Percentiles rank a stretch among this genome's conserved stretches.
phyloP scores from a whole-genome alignment of 805 yeast species.

The Pichia eremophila region DNA sequence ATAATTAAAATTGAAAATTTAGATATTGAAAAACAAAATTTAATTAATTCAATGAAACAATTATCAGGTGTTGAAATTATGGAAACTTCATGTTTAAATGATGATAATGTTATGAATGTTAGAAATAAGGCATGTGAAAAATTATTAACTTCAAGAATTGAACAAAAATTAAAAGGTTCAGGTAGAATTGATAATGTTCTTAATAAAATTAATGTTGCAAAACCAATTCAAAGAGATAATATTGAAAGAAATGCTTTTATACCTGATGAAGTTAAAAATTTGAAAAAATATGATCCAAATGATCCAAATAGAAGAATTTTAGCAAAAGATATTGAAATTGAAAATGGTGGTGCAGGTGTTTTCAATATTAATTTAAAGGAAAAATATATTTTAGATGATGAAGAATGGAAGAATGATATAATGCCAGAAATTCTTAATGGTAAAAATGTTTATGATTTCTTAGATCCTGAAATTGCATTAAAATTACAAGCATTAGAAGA shows the following conservation, averaged over 20 bases:
- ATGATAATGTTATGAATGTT: constrained; percentile 90
- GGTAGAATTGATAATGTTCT: constrained; percentile 81
- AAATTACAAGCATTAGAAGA: constrained; percentile 93
- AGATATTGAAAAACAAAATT: constrained; percentile 60
- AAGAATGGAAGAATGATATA: constrained; percentile 93
- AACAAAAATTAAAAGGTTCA: constrained; percentile 89
- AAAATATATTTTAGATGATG: constrained; percentile 85
- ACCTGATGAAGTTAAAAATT: constrained; percentile 60
- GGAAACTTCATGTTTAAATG: constrained; percentile 88
- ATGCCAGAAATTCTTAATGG: constrained; percentile 98
- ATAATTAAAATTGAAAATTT: constrained; percentile 80
- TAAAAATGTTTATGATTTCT: constrained; percentile 91
- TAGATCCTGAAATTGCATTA: constrained; percentile 90
- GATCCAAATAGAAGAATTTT: constrained; percentile 78
- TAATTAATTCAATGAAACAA: constrained; percentile 55
- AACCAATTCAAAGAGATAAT: constrained; percentile 85
- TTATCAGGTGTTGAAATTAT: constrained; percentile 83
- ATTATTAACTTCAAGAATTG: constrained; percentile 88
- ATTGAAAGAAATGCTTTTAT: constrained; percentile 67
- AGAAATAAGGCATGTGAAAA: constrained; percentile 97
- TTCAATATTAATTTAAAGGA: constrained; percentile 90
- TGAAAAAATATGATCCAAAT: constrained; percentile 61
- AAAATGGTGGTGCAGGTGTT: constrained; percentile 98
- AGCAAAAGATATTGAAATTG: constrained; percentile 84
- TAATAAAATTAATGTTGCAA: constrained; percentile 92